These are phyloP conservation scores for Neurospora tetrasperma DNA, from an alignment of 495 filamentous ascomycete species.

Conservation along the genomic window DNA sequence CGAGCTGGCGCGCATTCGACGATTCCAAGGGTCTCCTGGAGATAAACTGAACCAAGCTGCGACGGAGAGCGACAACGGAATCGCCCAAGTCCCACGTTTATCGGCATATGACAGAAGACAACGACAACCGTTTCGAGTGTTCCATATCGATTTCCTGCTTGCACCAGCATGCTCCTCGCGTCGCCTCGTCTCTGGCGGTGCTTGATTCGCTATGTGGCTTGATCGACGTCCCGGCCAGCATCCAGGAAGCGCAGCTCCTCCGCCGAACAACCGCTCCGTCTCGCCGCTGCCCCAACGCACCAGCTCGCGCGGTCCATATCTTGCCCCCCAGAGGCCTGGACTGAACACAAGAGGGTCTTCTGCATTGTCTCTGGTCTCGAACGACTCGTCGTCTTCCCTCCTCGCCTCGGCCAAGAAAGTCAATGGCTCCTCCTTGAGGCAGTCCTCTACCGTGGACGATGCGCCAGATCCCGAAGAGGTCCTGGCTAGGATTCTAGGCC, in stretches of 20 bases:
- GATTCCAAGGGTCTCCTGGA: constrained; percentile 1
- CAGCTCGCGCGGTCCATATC: constrained; percentile 43
- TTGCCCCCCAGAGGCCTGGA: constrained; percentile 47
- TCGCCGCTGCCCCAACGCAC: constrained; percentile 58
- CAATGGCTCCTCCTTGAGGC: constrained; percentile 58
- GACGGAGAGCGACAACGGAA: neutral
- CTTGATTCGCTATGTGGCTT: constrained; percentile 60
- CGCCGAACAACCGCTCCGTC: constrained; percentile 50
- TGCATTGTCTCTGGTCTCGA: constrained; percentile 52
- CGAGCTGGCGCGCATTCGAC: neutral
- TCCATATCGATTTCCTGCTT: neutral
- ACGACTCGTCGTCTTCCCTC: constrained; percentile 65
- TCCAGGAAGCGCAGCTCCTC: constrained; percentile 42
- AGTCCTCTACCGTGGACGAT: constrained; percentile 42
- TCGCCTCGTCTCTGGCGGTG: neutral
- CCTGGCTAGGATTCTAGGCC: constrained; percentile 60
- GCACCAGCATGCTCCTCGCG: neutral
- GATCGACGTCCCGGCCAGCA: constrained; percentile 74
- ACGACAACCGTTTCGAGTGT: neutral
- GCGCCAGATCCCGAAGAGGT: constrained; percentile 64
- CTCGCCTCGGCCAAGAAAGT: constrained; percentile 47
- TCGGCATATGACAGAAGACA: neutral
- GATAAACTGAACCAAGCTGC: neutral
- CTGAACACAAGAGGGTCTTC: constrained; percentile 49
- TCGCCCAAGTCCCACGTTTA: neutral